A percentile compares a stretch with the other conserved stretches of the same genome.
These are phyloP conservation scores for Acer yangbiense DNA, from an alignment of 345 rosid genomes.

Conservation along the genomic window DNA sequence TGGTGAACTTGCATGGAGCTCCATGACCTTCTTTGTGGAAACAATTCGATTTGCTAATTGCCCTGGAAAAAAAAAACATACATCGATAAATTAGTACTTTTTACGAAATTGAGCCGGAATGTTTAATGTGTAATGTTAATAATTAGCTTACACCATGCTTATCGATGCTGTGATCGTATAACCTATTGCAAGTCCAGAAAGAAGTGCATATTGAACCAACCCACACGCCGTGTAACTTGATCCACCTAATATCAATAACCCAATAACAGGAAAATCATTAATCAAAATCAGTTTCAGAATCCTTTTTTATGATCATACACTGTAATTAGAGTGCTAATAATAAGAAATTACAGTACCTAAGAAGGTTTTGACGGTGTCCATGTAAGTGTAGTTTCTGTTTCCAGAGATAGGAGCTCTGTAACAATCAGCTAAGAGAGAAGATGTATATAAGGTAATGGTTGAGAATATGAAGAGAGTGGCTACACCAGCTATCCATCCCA, in stretches of 20 bases:
- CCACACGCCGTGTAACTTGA: slow-evolving; percentile 12
- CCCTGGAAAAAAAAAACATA: slow-evolving; percentile 25
- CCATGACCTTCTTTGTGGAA: slow-evolving; percentile 49
- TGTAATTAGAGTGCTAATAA: no score
- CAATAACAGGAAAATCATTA: background rate
- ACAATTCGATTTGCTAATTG: slow-evolving; percentile 60
- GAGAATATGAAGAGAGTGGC: slow-evolving; percentile 21
- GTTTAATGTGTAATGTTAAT: background rate
- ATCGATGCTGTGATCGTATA: slow-evolving; percentile 24
- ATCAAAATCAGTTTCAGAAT: no score
- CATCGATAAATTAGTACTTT: background rate
- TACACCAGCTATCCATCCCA: slow-evolving; percentile 25
- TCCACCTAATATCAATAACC: slow-evolving; percentile 7
- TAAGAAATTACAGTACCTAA: background rate
- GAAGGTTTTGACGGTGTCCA: slow-evolving; percentile 13
- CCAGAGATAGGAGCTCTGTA: slow-evolving; percentile 21
- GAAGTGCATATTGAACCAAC: slow-evolving; percentile 12
- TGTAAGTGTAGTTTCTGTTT: slow-evolving; percentile 21
- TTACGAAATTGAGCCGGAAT: background rate
- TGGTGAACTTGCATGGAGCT: slow-evolving; percentile 51
- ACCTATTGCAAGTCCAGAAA: slow-evolving; percentile 5
- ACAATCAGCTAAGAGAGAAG: slow-evolving; percentile 23
- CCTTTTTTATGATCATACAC: no score
- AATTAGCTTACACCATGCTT: slow-evolving; percentile 28
- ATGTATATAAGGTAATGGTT: slow-evolving; percentile 10